Conservation (phyloP, 1,284 basidiomycete species). For the Ceratobasidium theobromae region DNA sequence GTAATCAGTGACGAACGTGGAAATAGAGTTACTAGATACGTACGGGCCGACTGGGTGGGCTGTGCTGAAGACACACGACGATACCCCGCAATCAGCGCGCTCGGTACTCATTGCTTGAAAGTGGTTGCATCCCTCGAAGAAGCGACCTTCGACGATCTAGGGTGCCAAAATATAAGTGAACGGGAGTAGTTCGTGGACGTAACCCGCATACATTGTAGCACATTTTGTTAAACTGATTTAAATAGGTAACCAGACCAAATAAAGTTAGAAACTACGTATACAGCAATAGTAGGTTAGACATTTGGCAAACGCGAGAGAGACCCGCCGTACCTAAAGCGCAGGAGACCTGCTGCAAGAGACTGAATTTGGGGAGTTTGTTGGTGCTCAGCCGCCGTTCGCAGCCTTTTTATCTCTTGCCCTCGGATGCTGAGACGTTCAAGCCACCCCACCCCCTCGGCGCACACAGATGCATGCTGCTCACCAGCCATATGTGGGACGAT, state of each 20-base stretch:
- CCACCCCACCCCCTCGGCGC: not conserved
- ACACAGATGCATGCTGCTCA: slow-evolving; percentile 14
- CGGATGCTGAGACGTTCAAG: not conserved
- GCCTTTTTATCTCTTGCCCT: slow-evolving; percentile 16
- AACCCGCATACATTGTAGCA: slow-evolving; percentile 67
- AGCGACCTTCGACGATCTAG: slow-evolving; percentile 76
- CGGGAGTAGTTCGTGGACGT: slow-evolving; percentile 34
- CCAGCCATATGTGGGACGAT: slow-evolving; percentile 27
- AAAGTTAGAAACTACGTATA: slow-evolving; percentile 8
- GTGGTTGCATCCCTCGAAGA: slow-evolving; percentile 69
- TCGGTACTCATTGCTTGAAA: slow-evolving; percentile 72
- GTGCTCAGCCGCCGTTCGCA: not conserved
- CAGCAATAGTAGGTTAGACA: slow-evolving; percentile 35
- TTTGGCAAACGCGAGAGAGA: slow-evolving; percentile 25
- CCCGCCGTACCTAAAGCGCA: slow-evolving; percentile 51
- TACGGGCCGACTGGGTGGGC: slow-evolving; percentile 47
- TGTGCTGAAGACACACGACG: slow-evolving; percentile 69
- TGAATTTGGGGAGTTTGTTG: slow-evolving; percentile 38
- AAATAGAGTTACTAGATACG: not conserved
- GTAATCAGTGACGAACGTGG: not conserved
- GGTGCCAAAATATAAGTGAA: slow-evolving; percentile 32
- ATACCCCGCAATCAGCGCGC: slow-evolving; percentile 62
- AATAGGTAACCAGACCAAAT: slow-evolving; percentile 7
- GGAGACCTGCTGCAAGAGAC: slow-evolving; percentile 37
- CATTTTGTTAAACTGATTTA: slow-evolving; percentile 50